Evolutionary conservation across 352 stramenopile genomes (phyloP).

Genomic region (Globisporangium lucens): DNA sequence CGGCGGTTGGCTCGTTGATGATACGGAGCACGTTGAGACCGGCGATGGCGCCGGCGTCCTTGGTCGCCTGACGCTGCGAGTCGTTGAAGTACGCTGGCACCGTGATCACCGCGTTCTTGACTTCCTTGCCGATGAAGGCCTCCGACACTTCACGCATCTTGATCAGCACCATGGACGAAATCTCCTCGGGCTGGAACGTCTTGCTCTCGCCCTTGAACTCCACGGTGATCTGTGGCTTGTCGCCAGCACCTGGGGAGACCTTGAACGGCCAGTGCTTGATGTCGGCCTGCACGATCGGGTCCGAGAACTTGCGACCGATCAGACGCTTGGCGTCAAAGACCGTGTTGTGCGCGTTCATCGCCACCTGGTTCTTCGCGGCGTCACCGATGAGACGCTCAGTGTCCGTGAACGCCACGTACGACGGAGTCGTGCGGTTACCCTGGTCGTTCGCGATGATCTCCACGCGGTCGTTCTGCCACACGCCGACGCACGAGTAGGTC

Average conservation of each 20-base stretch:
- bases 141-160: constrained; percentile 74
- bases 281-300: background rate
- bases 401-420: constrained; percentile 72
- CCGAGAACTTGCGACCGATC: background rate
- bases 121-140: constrained; percentile 53
- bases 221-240: constrained; percentile 68
- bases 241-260: background rate
- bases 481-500: constrained; percentile 97
- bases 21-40: constrained; percentile 94
- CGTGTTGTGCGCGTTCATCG: background rate
- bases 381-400: background rate
- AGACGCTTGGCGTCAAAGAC: background rate
- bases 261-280: background rate
- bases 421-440: constrained; percentile 94
- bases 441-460: constrained; percentile 96
- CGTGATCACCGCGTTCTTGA: constrained; percentile 87
- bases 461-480: constrained; percentile 94
- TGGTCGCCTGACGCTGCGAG: constrained; percentile 93
- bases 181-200: constrained; percentile 78
- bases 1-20: constrained; percentile 97
- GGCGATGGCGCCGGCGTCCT: constrained; percentile 90
- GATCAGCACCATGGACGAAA: constrained; percentile 71
- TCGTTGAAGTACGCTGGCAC: constrained; percentile 98
- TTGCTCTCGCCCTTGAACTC: constrained; percentile 70
- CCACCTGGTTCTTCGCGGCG: background rate